Evolutionary conservation across 192 early-diverging fungal species (phyloP).

Genomic region (Rhizophagus sp.): DNA sequence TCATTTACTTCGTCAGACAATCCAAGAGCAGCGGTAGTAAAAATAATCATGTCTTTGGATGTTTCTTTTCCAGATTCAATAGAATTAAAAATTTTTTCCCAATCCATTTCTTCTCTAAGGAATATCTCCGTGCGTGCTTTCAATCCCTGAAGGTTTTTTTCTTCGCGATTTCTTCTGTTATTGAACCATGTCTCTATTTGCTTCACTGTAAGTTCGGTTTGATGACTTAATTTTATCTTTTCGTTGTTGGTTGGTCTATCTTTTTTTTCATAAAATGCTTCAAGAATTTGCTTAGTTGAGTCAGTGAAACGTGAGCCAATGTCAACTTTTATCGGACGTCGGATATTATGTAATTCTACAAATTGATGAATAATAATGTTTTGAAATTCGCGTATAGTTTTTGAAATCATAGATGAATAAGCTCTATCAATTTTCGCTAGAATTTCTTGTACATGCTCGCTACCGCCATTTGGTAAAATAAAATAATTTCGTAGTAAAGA

Average conservation of each 20-base stretch:
- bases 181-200: conserved; percentile 31
- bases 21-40: not conserved
- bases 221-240: not conserved
- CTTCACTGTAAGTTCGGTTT: conserved; percentile 3
- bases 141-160: not conserved
- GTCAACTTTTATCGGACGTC: not conserved
- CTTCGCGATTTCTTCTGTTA: conserved; percentile 24
- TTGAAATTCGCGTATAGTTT: not conserved
- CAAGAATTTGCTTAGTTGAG: conserved; percentile 12
- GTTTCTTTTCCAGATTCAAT: not conserved
- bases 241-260: not conserved
- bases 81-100: not conserved
- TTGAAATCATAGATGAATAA: not conserved
- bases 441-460: not conserved
- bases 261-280: conserved; percentile 9
- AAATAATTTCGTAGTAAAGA: not conserved
- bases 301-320: not conserved
- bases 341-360: not conserved
- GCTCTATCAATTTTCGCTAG: not conserved
- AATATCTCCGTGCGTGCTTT: not conserved
- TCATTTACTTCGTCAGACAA: not conserved
- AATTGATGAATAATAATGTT: not conserved
- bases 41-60: not conserved
- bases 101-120: conserved; percentile 15
- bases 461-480: not conserved